Evolutionary conservation across 2,329 filamentous ascomycete genomes (phyloP).

Genomic region (Xylariaceae sp.): DNA sequence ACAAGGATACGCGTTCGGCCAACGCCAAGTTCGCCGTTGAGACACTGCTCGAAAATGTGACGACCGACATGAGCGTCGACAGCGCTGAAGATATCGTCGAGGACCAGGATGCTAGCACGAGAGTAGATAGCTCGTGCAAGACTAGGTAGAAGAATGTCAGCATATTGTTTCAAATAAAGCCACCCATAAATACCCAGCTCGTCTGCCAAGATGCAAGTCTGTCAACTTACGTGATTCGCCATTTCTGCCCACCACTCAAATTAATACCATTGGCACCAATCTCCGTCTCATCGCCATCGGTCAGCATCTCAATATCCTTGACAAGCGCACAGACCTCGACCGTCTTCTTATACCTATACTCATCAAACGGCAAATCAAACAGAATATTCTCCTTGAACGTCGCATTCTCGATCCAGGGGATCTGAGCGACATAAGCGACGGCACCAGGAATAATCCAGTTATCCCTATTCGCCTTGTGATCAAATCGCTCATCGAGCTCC

Average conservation of each 20-base stretch:
- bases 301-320: slow-evolving; percentile 71
- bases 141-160: slow-evolving; percentile 18
- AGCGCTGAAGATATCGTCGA: slow-evolving; percentile 81
- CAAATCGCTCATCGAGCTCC: slow-evolving; percentile 49
- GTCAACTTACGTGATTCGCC: slow-evolving; percentile 57
- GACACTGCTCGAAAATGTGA: slow-evolving; percentile 70
- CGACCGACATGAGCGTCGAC: slow-evolving; percentile 77
- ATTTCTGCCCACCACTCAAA: slow-evolving; percentile 76
- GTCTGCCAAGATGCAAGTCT: neutral
- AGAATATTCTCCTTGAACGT: slow-evolving; percentile 73
- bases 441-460: slow-evolving; percentile 67
- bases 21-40: slow-evolving; percentile 63
- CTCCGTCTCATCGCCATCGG: slow-evolving; percentile 72
- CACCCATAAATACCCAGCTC: neutral
- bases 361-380: slow-evolving; percentile 66
- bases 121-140: slow-evolving; percentile 78
- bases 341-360: slow-evolving; percentile 65
- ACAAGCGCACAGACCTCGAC: slow-evolving; percentile 66
- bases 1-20: slow-evolving; percentile 72
- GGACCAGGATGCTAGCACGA: slow-evolving; percentile 65
- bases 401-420: slow-evolving; percentile 81
- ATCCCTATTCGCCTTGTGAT: slow-evolving; percentile 54
- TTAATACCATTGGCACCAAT: slow-evolving; percentile 84
- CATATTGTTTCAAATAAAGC: neutral
- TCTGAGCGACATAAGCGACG: slow-evolving; percentile 72